These are phyloP conservation scores for Beauveria sp. DNA, from an alignment of 2,329 filamentous ascomycete genomes.

Conservation along the genomic window DNA sequence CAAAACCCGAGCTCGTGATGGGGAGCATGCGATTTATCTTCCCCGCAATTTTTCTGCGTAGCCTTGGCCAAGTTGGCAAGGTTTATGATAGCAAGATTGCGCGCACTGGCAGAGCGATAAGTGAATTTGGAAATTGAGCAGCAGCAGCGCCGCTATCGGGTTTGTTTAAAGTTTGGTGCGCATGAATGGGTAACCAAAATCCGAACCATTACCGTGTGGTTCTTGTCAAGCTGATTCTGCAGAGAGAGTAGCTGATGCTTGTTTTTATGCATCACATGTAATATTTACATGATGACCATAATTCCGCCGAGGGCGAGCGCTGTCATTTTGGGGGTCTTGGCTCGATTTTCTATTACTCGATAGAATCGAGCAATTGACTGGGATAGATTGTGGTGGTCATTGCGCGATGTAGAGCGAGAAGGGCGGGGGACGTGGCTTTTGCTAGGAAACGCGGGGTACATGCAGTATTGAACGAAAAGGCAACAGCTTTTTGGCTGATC, in stretches of 20 bases:
- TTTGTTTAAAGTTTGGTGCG: background rate
- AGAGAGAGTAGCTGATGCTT: background rate
- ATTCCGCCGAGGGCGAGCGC: background rate
- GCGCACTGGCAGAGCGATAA: background rate
- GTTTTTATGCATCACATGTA: background rate
- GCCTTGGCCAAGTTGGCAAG: background rate
- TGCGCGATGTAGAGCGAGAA: background rate
- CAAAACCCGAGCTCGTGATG: background rate
- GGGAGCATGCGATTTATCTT: background rate
- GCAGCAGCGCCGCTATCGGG: background rate
- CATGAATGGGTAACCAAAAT: background rate
- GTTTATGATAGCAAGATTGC: background rate
- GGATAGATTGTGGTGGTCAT: background rate
- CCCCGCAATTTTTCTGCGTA: constrained; percentile 3
- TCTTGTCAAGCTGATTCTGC: background rate
- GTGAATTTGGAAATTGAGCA: background rate
- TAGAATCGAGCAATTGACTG: constrained; percentile 6
- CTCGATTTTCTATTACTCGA: constrained; percentile 6
- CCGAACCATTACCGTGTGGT: background rate
- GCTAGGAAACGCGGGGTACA: background rate
- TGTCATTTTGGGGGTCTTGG: background rate
- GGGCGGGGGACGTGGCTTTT: background rate
- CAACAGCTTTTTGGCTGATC: background rate
- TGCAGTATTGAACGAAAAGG: background rate
- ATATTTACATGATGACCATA: no score